A percentile compares a stretch with the other conserved stretches of the same genome.
Conservation (phyloP, 1,284 basidiomycete genomes). For the Trichosporon faecale region DNA sequence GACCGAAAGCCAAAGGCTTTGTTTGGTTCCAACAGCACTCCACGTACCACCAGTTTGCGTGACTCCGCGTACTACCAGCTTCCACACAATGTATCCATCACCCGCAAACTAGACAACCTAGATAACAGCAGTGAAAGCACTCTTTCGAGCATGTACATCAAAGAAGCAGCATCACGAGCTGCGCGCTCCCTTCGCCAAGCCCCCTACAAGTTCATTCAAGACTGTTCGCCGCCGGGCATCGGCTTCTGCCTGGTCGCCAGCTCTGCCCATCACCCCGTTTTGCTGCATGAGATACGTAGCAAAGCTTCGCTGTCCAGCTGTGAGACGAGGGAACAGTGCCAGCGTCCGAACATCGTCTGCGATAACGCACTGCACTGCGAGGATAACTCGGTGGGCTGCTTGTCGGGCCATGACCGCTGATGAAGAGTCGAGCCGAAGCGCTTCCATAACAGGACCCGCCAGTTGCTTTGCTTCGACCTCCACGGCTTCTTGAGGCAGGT, state of each 20-base stretch:
- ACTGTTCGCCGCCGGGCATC: constrained; percentile 8
- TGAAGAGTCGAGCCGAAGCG: not conserved
- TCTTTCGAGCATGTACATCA: too few relatives aligned
- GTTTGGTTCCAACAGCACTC: too few relatives aligned
- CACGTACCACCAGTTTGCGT: too few relatives aligned
- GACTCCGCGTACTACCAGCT: too few relatives aligned
- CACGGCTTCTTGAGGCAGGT: constrained; percentile 38
- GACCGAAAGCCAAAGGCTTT: too few relatives aligned
- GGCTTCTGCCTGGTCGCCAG: not conserved
- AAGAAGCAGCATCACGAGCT: too few relatives aligned
- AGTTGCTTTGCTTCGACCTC: constrained; percentile 34
- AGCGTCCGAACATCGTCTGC: constrained; percentile 35
- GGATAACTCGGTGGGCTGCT: constrained; percentile 39
- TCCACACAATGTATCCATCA: too few relatives aligned
- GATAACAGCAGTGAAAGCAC: too few relatives aligned
- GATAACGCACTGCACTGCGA: constrained; percentile 43
- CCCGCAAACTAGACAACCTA: too few relatives aligned
- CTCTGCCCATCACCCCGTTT: constrained; percentile 29
- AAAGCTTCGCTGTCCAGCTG: constrained; percentile 37
- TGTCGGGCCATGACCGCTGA: constrained; percentile 30
- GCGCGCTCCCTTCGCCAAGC: not conserved
- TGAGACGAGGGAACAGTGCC: constrained; percentile 35
- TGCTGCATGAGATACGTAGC: constrained; percentile 45
- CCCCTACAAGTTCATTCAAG: constrained; percentile 5
- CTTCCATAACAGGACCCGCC: constrained; percentile 33